phyloP scores from a whole-genome alignment of 192 early-diverging fungal genomes.

The Coemansia sp. region DNA sequence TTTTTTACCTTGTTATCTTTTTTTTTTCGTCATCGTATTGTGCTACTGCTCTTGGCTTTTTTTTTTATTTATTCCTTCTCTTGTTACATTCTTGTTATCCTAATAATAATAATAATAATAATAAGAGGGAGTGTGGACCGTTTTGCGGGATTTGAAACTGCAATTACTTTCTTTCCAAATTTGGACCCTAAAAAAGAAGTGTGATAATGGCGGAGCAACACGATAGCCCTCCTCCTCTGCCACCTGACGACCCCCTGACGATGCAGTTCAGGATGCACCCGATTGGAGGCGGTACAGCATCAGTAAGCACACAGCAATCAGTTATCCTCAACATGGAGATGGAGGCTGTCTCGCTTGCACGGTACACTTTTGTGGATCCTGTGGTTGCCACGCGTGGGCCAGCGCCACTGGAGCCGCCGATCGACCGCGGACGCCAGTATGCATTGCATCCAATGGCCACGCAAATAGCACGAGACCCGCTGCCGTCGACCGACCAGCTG shows the following conservation, averaged over 20 bases:
- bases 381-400: constrained; percentile 26
- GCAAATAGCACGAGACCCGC: not conserved
- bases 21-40: too few species aligned
- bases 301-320: not conserved
- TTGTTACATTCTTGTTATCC: too few species aligned
- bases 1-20: too few species aligned
- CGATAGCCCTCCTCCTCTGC: not conserved
- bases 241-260: not conserved
- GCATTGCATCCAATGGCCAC: not conserved
- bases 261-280: not conserved
- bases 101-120: not conserved
- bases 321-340: constrained; percentile 20
- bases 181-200: not conserved
- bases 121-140: not conserved
- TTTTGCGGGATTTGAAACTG: not conserved
- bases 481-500: not conserved
- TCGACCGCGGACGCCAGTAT: constrained; percentile 5
- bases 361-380: constrained; percentile 52
- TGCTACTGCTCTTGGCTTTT: too few species aligned
- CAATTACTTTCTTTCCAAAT: not conserved
- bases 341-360: constrained; percentile 36
- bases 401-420: constrained; percentile 35
- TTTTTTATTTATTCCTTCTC: too few species aligned
- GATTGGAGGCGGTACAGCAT: not conserved
- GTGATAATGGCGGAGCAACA: not conserved